Base-by-base conservation (phyloP, 768 basidiomycete genomes). In the Phylloporus rhodoxanthus region DNA sequence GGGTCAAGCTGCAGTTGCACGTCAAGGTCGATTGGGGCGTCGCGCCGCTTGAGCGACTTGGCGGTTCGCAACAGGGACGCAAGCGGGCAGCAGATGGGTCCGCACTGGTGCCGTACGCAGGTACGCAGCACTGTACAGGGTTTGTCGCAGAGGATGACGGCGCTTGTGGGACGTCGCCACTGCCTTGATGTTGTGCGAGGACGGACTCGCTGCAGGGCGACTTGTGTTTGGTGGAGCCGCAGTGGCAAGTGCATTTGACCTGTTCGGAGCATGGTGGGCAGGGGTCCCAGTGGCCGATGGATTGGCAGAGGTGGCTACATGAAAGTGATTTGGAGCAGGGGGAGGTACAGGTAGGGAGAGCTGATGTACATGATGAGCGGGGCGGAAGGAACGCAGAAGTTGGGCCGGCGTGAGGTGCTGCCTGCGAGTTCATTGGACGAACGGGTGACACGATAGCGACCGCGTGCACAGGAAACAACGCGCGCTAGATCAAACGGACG, bases 81-180 rank as follows among this genome's bases (percentile, higher is more conserved):
- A 0, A 97, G 77, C 0, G 96, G 94, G 59, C 96, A 99, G 63
- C 96, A 98, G 8, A 85, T 51, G 4, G 93, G 77, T 15, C 75
- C 73, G 62, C 96, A 98, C 53, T 86, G 83, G 60, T 99, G 96
- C 19, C 83, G 74, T 0, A 94, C 91, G 62, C 96, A 98, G 8
- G 80, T 76, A 14, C 92, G 80, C 9, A 91, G 70, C 0, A 84
- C 87, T 17, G 71, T 70, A 62, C 96, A 99, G 1, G 83, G 79
- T 28, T 80, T 77, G 48, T 91, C 85, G 66, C 96, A 98, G 1
- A 86, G 66, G 36, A 93, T 76, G 48, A 90, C 85, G 45, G 88
- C 86, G 2, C 65, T 69, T 46, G 73, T 72, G 4, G 59, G 2
- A 61, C 70, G 1, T 67, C 65, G 0, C 51, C 52, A 3, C 65